A percentile compares a stretch with the other conserved stretches of the same genome.
phyloP scores from a whole-genome alignment of 2,329 filamentous ascomycete genomes.

The Talaromyces rugulosus region DNA sequence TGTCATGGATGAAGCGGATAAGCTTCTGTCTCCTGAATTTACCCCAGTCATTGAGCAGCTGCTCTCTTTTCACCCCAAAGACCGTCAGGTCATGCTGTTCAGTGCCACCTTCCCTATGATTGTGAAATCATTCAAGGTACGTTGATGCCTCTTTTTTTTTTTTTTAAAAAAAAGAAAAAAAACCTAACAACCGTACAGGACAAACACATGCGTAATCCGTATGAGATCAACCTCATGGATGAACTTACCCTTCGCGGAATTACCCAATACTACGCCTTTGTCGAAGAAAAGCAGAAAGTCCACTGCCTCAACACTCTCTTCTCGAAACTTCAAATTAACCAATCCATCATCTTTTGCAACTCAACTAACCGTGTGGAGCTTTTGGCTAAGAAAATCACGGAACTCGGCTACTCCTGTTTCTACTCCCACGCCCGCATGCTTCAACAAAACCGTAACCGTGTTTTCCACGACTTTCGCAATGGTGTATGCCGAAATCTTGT shows the following conservation, averaged over 20 bases:
- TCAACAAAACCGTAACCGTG: constrained; percentile 92
- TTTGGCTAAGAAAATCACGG: constrained; percentile 97
- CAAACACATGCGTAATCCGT: constrained; percentile 93
- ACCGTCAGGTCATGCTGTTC: constrained; percentile 98
- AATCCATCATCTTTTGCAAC: constrained; percentile 99
- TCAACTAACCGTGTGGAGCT: constrained; percentile 97
- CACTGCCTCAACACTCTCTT: constrained; percentile 98
- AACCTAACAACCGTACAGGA: constrained; percentile 49
- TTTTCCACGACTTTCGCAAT: constrained; percentile 98
- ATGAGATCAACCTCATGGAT: constrained; percentile 99
- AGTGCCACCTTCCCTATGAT: constrained; percentile 96
- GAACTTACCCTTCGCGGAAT: constrained; percentile 97
- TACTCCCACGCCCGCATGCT: constrained; percentile 99
- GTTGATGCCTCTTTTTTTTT: background rate
- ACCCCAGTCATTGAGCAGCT: constrained; percentile 97
- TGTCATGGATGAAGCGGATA: constrained; percentile 99
- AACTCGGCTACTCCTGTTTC: constrained; percentile 98
- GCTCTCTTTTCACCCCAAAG: constrained; percentile 90
- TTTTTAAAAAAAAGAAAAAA: background rate
- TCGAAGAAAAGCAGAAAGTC: constrained; percentile 98
- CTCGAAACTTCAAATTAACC: constrained; percentile 98
- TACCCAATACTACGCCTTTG: constrained; percentile 98
- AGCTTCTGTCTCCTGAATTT: constrained; percentile 93
- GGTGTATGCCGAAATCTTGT: constrained; percentile 97
- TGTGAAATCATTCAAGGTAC: constrained; percentile 84